phyloP scores from a whole-genome alignment of 2,329 filamentous ascomycete genomes.

The Fusarium keratoplasticum region DNA sequence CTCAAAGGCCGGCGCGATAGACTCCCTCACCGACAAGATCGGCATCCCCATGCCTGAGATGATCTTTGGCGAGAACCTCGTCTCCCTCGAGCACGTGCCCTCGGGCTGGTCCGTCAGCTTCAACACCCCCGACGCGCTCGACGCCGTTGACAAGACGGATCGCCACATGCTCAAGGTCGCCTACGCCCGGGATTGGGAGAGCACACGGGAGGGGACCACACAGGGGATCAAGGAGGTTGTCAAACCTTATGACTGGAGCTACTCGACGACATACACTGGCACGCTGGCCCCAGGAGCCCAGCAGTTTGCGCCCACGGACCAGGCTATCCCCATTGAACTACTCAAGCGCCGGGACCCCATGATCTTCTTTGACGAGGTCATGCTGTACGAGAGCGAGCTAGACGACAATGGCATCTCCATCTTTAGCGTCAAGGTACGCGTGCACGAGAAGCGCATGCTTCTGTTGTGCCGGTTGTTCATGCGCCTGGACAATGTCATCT shows the following conservation, averaged over 20 bases:
- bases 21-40: constrained; percentile 81
- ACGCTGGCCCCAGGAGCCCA: constrained; percentile 61
- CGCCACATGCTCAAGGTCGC: constrained; percentile 91
- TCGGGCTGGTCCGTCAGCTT: constrained; percentile 85
- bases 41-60: constrained; percentile 95
- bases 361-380: constrained; percentile 94
- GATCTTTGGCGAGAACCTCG: constrained; percentile 97
- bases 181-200: constrained; percentile 87
- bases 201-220: constrained; percentile 76
- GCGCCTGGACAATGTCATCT: constrained; percentile 89
- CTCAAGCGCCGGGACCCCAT: constrained; percentile 93
- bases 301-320: constrained; percentile 47
- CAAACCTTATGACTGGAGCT: constrained; percentile 98
- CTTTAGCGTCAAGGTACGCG: constrained; percentile 88
- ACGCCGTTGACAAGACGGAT: constrained; percentile 94
- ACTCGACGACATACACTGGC: constrained; percentile 88
- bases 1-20: constrained; percentile 90
- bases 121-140: constrained; percentile 87
- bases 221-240: constrained; percentile 94
- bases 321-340: constrained; percentile 83
- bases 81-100: constrained; percentile 77
- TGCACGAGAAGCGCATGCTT: constrained; percentile 90
- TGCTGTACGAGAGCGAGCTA: constrained; percentile 96
- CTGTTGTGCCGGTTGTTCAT: constrained; percentile 90
- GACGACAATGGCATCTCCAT: constrained; percentile 97